Evolutionary conservation across 331 rosid genomes (phyloP).

Genomic region (Phaseolus coccineus): DNA sequence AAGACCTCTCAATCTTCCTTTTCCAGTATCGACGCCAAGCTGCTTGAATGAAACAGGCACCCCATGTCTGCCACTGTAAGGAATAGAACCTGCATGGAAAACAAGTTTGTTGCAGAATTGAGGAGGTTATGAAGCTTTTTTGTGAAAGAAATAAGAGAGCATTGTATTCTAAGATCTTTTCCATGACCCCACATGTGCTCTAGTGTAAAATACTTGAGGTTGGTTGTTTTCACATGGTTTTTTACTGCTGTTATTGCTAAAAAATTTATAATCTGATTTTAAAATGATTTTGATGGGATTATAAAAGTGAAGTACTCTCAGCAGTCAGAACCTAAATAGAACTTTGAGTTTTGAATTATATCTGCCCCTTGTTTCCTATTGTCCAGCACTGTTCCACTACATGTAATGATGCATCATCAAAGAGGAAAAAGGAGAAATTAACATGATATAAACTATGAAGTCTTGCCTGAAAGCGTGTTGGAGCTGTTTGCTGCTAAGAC

Average conservation of each 20-base stretch:
- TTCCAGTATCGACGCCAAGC: constrained; percentile 74
- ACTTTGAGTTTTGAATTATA: background rate
- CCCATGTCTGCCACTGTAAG: constrained; percentile 87
- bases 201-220: background rate
- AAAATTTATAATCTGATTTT: background rate
- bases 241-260: background rate
- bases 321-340: background rate
- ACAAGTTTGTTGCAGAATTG: constrained; percentile 12
- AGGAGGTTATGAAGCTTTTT: background rate
- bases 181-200: background rate
- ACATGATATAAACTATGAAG: constrained; percentile 6
- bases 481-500: constrained; percentile 70
- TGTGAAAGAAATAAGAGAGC: background rate
- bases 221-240: background rate
- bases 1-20: constrained; percentile 64
- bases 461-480: constrained; percentile 74
- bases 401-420: constrained; percentile 1
- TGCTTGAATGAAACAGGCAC: constrained; percentile 71
- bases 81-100: constrained; percentile 69
- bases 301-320: background rate
- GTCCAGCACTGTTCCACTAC: background rate
- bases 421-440: constrained; percentile 1
- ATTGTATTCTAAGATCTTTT: background rate
- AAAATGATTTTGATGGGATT: constrained; percentile 11
- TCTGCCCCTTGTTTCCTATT: background rate